Base-by-base conservation (phyloP, 352 stramenopile species). In the Globisporangium barbulae region DNA sequence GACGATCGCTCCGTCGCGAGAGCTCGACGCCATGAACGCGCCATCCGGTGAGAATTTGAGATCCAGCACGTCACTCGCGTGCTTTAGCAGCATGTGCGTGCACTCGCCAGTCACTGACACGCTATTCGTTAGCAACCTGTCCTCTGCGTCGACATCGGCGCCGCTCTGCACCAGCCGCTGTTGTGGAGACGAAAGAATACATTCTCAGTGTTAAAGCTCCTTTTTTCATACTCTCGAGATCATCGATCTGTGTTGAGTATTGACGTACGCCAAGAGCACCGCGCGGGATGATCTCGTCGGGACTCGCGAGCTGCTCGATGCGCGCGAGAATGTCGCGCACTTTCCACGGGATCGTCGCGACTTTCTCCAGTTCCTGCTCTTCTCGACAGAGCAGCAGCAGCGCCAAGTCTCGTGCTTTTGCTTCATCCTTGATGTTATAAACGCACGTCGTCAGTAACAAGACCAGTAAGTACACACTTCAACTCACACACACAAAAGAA, bases 31-130 rank as follows among this genome's bases (percentile, higher is more conserved):
- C 59, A 97, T 67, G 35, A 83, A 78, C 13, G 76, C 59, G 30
- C 89, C 90, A 62, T 94, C 65, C 0, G 89, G 88, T 5, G 88
- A 92, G 57, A 97, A 97, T 4, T 74, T 70, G 15, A 96, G 52
- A 42, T 90, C 78, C 61, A 75, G 75, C n/a, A 94, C 78, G 39
- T 92, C 81, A 31, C 70, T 72, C 8, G 63, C 79, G 61, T 89
- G 81, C 30, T 74, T 74, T 10, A 79, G 50, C 22, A 92, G 53
- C 1, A 90, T 55, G 0, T 70, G 68, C 0, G 78, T 48, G 52
- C 81, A 91, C 37, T 79, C 61, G 0, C 68, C 63, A 21, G 54
- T 42, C 7, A 90, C 63, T 64, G 61, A 13, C 5, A 63, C 49
- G 69, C 49, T 30, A 10, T 58, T 33, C 28, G 62, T 61, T 0